A percentile compares a stretch with the other conserved stretches of the same genome.
Conservation (phyloP, 441 rosid genomes). For the Populus hybrid region DNA sequence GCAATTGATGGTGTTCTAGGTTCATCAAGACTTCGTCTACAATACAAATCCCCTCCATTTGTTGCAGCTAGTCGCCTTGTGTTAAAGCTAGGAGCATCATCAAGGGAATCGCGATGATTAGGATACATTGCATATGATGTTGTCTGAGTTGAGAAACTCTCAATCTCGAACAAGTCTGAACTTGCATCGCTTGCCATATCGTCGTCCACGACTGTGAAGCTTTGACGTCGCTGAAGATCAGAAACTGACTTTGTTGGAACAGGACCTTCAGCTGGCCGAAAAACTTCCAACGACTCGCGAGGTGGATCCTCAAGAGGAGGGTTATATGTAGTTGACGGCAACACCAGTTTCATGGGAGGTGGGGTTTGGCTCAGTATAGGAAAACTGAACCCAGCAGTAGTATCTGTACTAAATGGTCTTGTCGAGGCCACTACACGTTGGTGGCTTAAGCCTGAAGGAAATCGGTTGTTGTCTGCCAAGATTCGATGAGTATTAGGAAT, state of each 20-base stretch:
- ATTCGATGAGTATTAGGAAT: slow-evolving; percentile 24
- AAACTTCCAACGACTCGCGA: slow-evolving; percentile 51
- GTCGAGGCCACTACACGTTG: slow-evolving; percentile 22
- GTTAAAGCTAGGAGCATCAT: slow-evolving; percentile 34
- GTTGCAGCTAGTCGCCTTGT: slow-evolving; percentile 22
- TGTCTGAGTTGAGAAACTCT: slow-evolving; percentile 80
- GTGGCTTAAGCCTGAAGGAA: slow-evolving; percentile 17
- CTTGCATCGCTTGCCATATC: slow-evolving; percentile 75
- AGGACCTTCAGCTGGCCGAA: slow-evolving; percentile 30
- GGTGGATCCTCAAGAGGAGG: slow-evolving; percentile 34
- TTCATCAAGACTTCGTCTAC: slow-evolving; percentile 26
- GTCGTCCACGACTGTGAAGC: slow-evolving; percentile 34
- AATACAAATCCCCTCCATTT: slow-evolving; percentile 5
- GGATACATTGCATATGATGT: slow-evolving; percentile 32
- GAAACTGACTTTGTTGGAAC: slow-evolving; percentile 19
- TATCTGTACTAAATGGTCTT: slow-evolving; percentile 11
- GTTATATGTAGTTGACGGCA: not conserved
- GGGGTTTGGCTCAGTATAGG: slow-evolving; percentile 43
- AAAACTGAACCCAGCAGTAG: slow-evolving; percentile 43
- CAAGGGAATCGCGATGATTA: slow-evolving; percentile 41
- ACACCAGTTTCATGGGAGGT: slow-evolving; percentile 19
- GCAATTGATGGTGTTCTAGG: slow-evolving; percentile 21
- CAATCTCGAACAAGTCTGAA: slow-evolving; percentile 92
- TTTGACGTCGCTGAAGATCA: slow-evolving; percentile 26
- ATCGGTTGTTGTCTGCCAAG: slow-evolving; percentile 22